These are phyloP conservation scores for Vitis rupestris DNA, from an alignment of 164 flowering plant genomes.

Conservation along the genomic window DNA sequence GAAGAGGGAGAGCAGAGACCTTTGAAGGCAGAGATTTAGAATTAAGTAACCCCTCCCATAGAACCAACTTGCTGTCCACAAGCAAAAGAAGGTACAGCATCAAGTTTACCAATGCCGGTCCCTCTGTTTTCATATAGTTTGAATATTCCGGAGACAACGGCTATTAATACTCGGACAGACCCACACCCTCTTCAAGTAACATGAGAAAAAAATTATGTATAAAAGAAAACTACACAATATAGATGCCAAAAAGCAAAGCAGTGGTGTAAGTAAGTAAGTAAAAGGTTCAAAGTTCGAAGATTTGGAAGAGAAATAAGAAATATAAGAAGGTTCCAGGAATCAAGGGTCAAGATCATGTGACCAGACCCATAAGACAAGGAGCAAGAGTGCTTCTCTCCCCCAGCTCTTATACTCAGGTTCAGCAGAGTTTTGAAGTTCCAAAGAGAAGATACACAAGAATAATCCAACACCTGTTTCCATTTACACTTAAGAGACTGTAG, in stretches of 20 bases:
- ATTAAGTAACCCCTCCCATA: no score
- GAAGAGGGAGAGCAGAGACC: neutral
- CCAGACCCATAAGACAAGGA: slow-evolving; percentile 35
- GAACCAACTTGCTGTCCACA: neutral
- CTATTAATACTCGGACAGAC: slow-evolving; percentile 47
- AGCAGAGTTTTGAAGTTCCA: neutral
- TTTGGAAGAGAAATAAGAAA: slow-evolving; percentile 21
- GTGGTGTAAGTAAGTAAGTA: neutral
- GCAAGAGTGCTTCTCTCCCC: slow-evolving; percentile 19
- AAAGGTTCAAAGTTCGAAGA: slow-evolving; percentile 39
- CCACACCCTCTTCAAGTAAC: slow-evolving; percentile 20
- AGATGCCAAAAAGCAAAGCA: slow-evolving; percentile 12
- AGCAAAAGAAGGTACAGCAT: neutral
- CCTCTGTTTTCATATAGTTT: slow-evolving; percentile 13
- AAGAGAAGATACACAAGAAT: neutral
- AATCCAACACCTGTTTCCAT: neutral
- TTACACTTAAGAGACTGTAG: neutral
- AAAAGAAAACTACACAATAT: slow-evolving; percentile 1
- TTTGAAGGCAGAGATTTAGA: neutral
- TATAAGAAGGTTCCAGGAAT: slow-evolving; percentile 68
- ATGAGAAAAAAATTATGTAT: neutral
- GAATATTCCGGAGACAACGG: slow-evolving; percentile 57
- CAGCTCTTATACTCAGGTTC: neutral
- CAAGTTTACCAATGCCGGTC: slow-evolving; percentile 13
- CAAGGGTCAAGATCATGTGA: slow-evolving; percentile 70